A percentile compares a stretch with the other conserved stretches of the same genome.
Evolutionary conservation across 2,329 filamentous ascomycete genomes (phyloP).

Genomic region (Sporothrix mexicana): DNA sequence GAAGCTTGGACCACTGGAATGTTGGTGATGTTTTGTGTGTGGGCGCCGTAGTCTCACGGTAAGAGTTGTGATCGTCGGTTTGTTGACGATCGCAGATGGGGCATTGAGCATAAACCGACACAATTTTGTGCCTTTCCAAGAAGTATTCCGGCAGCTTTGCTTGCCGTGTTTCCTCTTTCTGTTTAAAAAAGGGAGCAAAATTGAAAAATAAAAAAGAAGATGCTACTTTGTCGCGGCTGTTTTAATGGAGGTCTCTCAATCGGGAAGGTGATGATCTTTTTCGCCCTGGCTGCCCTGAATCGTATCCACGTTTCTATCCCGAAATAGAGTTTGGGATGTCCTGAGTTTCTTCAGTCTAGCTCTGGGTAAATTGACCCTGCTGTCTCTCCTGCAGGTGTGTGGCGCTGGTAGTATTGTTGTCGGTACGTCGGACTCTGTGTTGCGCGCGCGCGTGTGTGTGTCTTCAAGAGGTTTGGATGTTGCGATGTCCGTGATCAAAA

Average conservation of each 20-base stretch:
- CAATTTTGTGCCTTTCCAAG: constrained; percentile 7
- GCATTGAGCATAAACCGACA: constrained; percentile 1
- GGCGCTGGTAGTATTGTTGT: background rate
- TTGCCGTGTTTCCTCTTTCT: background rate
- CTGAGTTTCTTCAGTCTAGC: background rate
- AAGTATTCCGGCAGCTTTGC: background rate
- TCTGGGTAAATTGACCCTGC: background rate
- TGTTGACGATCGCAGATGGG: constrained; percentile 6
- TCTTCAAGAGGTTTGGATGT: background rate
- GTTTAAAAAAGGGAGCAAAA: no score
- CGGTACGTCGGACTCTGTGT: no score
- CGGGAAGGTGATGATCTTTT: constrained; percentile 12
- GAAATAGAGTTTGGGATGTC: background rate
- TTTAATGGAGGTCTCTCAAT: constrained; percentile 8
- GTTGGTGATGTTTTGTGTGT: constrained; percentile 23
- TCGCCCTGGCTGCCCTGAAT: constrained; percentile 1
- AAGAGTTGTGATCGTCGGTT: constrained; percentile 14
- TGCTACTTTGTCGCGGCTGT: constrained; percentile 10
- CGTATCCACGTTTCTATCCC: constrained; percentile 1
- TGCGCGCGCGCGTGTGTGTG: no score
- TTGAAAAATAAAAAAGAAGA: no score
- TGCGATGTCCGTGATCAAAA: background rate
- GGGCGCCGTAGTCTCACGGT: background rate
- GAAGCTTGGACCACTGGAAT: background rate
- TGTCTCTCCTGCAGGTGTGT: background rate